Conservation (phyloP, 1,139 yeast genomes). For the Pichia sp. region DNA sequence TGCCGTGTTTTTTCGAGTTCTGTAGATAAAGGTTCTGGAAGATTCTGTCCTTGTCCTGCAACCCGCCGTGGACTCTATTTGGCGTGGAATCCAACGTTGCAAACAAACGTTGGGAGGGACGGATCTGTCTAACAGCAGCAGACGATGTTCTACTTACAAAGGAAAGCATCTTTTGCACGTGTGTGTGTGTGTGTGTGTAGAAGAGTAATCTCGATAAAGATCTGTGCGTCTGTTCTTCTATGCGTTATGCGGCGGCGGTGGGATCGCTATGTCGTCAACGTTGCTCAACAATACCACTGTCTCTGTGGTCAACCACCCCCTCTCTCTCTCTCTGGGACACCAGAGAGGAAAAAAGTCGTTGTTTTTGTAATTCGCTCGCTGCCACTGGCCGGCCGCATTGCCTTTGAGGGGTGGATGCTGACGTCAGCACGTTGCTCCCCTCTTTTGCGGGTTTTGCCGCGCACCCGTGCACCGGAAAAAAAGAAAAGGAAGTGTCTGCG, state of each 20-base stretch:
- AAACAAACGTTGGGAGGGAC: conserved; percentile 19
- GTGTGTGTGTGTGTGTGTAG: neutral
- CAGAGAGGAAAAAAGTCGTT: neutral
- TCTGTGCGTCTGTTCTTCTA: too few relatives aligned
- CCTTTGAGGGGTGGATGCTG: neutral
- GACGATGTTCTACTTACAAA: conserved; percentile 8
- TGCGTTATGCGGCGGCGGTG: too few relatives aligned
- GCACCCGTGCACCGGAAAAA: neutral
- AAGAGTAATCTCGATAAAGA: too few relatives aligned
- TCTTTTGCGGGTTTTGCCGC: neutral
- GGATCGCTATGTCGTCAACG: neutral
- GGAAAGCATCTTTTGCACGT: conserved; percentile 10
- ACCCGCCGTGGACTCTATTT: conserved; percentile 66
- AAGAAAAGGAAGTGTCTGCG: neutral
- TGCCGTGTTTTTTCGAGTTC: conserved; percentile 37
- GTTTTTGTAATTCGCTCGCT: conserved; percentile 11
- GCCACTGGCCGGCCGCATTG: conserved; percentile 7
- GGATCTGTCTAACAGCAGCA: neutral
- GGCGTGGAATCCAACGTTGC: conserved; percentile 36
- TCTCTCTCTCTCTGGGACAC: neutral
- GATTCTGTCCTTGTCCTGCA: conserved; percentile 77
- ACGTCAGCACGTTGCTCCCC: neutral
- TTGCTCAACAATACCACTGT: neutral
- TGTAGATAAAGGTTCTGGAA: conserved; percentile 67
- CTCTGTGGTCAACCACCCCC: neutral